Base-by-base conservation (phyloP, 2,329 filamentous ascomycete species). In the Zymoseptoria ardabiliae region DNA sequence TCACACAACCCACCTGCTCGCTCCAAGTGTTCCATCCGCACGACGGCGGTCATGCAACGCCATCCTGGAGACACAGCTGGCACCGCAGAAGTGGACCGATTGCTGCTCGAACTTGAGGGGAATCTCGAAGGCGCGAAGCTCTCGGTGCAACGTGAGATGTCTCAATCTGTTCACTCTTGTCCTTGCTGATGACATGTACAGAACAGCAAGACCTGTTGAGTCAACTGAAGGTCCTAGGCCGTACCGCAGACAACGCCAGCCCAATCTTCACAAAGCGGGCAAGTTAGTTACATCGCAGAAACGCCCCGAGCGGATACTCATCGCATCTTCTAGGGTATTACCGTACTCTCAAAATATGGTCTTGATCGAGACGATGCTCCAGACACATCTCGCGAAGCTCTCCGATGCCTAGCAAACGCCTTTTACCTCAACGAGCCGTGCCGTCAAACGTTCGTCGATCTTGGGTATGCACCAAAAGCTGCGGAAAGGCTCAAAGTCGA, bases 341-440 rank as follows among this genome's bases (percentile, higher is more conserved):
- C 82, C 60, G 88, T 85, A 52, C 79, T 97, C 50, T 81, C 85
- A 28, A 82, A 78, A 55, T 87, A 93, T 78, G 89, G 87, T 3
- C 90, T 96, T 68, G 81, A 89, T 53, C 54, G 84, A 82, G 62
- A 76, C 81, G 23, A 85, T 83, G 2, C 77, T 77, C 28, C 50
- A 20, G 50, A 81, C 81, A 8, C 87, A 1, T 88, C 88, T 2
- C 85, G 86, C 59, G 89, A 91, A 70, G 92, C 86, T 1, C 78
- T 96, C 48, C 84, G 91, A 67, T 92, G 91, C 66, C 75, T 97
- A 53, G 92, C 90, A 67, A 97, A 97, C 74, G 86, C 91, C 8
- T 77, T 97, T 69, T 79, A 95, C 0, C 81, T 95, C 19, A 80
- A 85, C 62, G 77, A 83, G 9, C 78, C 82, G 49, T 86, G 87